Evolutionary conservation across 177 flowering plant species (phyloP).

Genomic region (Tripterygium wilfordii): DNA sequence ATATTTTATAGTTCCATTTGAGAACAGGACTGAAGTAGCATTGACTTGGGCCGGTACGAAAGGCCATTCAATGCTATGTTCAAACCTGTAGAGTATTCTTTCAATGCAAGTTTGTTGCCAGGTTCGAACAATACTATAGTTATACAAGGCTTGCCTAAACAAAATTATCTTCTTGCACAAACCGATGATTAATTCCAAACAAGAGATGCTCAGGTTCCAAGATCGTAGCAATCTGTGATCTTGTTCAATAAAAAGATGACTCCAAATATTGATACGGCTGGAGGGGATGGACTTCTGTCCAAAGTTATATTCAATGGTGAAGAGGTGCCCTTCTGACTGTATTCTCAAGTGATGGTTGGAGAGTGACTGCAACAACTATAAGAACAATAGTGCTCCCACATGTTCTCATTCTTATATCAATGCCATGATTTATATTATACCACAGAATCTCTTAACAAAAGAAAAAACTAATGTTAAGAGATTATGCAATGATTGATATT

Average conservation of each 20-base stretch:
- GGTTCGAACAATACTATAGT: conserved; percentile 50
- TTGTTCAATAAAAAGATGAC: conserved; percentile 58
- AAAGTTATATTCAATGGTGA: conserved; percentile 78
- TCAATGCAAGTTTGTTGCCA: conserved; percentile 40
- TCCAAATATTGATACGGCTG: conserved; percentile 44
- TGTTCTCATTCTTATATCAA: no score
- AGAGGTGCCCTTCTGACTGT: conserved; percentile 60
- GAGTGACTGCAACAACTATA: no score
- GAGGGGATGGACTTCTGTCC: conserved; percentile 64
- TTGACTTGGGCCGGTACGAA: conserved; percentile 59
- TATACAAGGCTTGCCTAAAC: conserved; percentile 47
- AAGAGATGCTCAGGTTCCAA: conserved; percentile 57
- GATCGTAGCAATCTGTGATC: conserved; percentile 66
- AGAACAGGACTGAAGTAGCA: conserved; percentile 54
- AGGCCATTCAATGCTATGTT: conserved; percentile 41
- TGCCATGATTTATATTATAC: no score
- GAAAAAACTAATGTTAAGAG: no score
- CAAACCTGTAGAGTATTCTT: conserved; percentile 63
- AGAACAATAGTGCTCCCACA: no score
- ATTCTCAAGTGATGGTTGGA: no score
- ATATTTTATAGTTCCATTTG: conserved; percentile 80
- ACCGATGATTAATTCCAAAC: conserved; percentile 39
- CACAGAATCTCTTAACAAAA: no score
- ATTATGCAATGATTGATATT: no score
- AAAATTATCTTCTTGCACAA: conserved; percentile 54